Percentiles rank a stretch among this genome's conserved stretches.
phyloP scores from a whole-genome alignment of 306 rosid species.

The Acacia melanoxylon region DNA sequence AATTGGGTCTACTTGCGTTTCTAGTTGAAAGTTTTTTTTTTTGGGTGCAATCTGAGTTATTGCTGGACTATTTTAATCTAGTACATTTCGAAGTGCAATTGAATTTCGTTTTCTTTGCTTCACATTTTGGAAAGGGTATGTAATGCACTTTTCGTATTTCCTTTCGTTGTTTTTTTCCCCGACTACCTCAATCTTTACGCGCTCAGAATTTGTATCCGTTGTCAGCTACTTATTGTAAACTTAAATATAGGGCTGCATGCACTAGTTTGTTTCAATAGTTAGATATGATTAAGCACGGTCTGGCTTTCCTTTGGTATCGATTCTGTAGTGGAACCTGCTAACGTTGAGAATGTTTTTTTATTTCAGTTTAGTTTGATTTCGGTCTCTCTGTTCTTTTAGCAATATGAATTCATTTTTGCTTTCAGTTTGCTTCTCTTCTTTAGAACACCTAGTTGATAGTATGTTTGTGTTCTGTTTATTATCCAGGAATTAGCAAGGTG shows the following conservation, averaged over 20 bases:
- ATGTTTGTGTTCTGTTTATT: constrained; percentile 6
- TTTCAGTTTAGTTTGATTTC: not conserved
- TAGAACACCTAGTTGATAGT: not conserved
- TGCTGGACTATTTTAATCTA: not conserved
- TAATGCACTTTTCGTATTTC: not conserved
- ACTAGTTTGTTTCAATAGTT: not conserved
- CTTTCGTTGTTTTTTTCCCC: not conserved
- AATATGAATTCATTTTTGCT: not conserved
- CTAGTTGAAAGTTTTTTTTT: not conserved
- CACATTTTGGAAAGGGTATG: not conserved
- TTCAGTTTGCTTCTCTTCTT: not conserved
- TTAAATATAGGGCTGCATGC: not conserved
- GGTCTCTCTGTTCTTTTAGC: not conserved
- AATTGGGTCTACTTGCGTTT: not conserved
- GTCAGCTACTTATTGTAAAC: constrained; percentile 1
- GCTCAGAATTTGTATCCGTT: not conserved
- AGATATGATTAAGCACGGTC: not conserved
- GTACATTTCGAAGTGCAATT: not conserved
- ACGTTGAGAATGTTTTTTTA: not conserved
- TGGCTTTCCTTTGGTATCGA: constrained; percentile 10
- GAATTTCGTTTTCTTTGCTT: not conserved
- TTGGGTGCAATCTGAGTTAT: not conserved
- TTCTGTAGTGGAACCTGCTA: not conserved
- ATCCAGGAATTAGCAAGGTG: constrained; percentile 63
- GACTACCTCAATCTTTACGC: not conserved